Evolutionary conservation across 129 eudicot species (phyloP).

Genomic region (Flaveria ramosissima): DNA sequence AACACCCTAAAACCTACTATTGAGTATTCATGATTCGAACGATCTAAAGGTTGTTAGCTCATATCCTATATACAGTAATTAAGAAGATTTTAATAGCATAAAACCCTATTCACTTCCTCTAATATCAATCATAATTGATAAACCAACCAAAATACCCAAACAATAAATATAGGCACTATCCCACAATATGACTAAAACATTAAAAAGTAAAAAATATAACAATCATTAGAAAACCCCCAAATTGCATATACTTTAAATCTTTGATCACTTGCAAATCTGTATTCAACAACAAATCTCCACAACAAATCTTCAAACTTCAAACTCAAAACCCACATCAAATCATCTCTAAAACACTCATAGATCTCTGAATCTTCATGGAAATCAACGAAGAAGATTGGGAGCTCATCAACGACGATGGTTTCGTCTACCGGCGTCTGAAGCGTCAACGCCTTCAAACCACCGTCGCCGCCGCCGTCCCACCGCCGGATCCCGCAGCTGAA

Average conservation of each 20-base stretch:
- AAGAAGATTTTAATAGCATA: too few species aligned
- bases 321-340: not conserved
- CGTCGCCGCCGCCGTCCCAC: slow-evolving; percentile 26
- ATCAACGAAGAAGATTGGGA: slow-evolving; percentile 69
- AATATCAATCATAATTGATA: too few species aligned
- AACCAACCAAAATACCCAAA: too few species aligned
- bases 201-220: too few species aligned
- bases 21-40: too few species aligned
- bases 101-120: too few species aligned
- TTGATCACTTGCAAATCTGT: not conserved
- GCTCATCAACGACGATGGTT: slow-evolving; percentile 74
- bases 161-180: too few species aligned
- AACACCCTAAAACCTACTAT: too few species aligned
- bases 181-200: too few species aligned
- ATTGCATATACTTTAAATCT: not conserved
- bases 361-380: slow-evolving; percentile 30
- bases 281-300: not conserved
- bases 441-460: slow-evolving; percentile 52
- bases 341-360: not conserved
- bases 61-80: too few species aligned
- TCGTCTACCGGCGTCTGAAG: slow-evolving; percentile 67
- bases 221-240: not conserved
- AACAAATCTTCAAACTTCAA: not conserved
- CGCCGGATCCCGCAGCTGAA: slow-evolving; percentile 65
- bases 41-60: too few species aligned